Base-by-base conservation (phyloP, 805 yeast genomes). In the Suhomyces xylopsoci region DNA sequence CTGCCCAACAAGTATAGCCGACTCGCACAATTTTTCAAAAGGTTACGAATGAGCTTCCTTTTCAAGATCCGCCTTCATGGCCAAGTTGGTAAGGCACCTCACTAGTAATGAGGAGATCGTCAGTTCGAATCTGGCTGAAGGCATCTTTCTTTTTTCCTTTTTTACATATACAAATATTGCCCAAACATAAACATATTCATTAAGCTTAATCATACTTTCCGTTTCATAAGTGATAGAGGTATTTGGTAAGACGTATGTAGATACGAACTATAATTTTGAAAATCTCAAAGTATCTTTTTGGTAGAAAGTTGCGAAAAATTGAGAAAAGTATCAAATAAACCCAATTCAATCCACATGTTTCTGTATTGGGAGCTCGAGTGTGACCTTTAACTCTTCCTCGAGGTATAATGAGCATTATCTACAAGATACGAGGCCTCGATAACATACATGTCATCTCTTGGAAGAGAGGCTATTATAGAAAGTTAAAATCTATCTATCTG, bases 71-170 rank as follows among this genome's bases (percentile, higher is more conserved):
- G 58, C 58, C 58, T 55, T 52, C 48, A 55, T 55, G 58, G 58
- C 58, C 58, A 55, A 55, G 58, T 55, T 54, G 59, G 57, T 56
- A 54, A 54, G 57, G 59, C 59, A 56, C 59, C 58, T 55, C 58
- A 55, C 58, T 55, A 55, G 58, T 55, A 55, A 55, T 55, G 58
- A 55, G 58, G 58, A 55, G 58, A 55, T 55, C 58, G 59, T 56
- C 59, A 56, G 59, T 56, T 56, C 59, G 59, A 56, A 34, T 56
- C 59, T 56, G 59, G 59, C 59, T 56, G 59, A 54, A 56, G 59
- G 59, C 59, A 56, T 41, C 28, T 15, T 22, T 51, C 26, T 52
- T 52, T 54, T 42, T 12, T 36, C 12, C 17, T 22, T 41, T 41
- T 41, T 25, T 7, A n/a, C 19, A 20, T 20, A 20, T 5, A 20